Evolutionary conservation across 192 early-diverging fungal species (phyloP).

Genomic region (Backusella australiensis): DNA sequence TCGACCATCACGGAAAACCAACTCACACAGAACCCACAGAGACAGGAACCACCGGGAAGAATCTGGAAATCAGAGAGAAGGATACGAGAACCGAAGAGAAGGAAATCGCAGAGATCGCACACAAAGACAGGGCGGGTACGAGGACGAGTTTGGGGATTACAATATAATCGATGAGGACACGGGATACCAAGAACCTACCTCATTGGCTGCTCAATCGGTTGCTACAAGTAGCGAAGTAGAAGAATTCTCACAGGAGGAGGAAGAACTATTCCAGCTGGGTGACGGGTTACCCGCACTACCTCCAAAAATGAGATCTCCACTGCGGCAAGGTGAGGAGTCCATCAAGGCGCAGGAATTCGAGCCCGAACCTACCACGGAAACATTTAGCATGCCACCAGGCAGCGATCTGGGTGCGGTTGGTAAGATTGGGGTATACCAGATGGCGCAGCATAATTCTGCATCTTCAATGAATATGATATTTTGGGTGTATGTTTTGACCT

Average conservation of each 20-base stretch:
- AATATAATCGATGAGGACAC: background rate
- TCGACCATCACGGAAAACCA: background rate
- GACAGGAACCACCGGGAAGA: background rate
- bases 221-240: background rate
- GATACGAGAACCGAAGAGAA: background rate
- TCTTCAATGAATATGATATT: background rate
- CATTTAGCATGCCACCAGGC: background rate
- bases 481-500: background rate
- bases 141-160: background rate
- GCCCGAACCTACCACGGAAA: background rate
- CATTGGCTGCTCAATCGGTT: background rate
- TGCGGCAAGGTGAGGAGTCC: background rate
- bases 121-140: background rate
- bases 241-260: background rate
- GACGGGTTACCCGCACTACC: background rate
- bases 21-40: background rate
- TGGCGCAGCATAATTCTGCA: background rate
- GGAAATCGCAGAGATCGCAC: background rate
- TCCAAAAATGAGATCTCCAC: background rate
- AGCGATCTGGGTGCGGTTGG: background rate
- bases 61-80: background rate
- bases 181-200: background rate
- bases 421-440: constrained; percentile 6
- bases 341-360: background rate
- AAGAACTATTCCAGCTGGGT: background rate